phyloP scores from a whole-genome alignment of 2,329 filamentous ascomycete genomes.

The Colletotrichum liaoningense region DNA sequence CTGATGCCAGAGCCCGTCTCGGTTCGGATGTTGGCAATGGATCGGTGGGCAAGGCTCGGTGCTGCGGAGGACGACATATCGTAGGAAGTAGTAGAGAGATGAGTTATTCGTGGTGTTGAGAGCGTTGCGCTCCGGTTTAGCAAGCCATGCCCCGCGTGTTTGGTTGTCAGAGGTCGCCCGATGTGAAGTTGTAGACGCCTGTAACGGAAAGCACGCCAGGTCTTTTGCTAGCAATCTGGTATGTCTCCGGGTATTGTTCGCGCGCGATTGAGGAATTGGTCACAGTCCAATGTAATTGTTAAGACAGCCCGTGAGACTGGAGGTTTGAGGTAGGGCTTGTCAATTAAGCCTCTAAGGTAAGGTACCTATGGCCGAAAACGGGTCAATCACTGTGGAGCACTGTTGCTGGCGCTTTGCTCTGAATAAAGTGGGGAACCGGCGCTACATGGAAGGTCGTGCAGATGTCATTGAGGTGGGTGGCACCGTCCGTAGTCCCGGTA shows the following conservation, averaged over 20 bases:
- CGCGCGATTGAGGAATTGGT: background rate
- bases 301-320: background rate
- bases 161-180: background rate
- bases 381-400: background rate
- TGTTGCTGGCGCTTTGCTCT: too few species aligned
- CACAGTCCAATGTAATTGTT: background rate
- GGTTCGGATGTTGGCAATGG: slow-evolving; percentile 67
- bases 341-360: background rate
- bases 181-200: background rate
- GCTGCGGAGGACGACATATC: slow-evolving; percentile 50
- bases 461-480: too few species aligned
- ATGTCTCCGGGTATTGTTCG: background rate
- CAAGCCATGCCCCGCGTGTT: background rate
- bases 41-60: slow-evolving; percentile 65
- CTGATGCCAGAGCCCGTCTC: slow-evolving; percentile 46
- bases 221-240: background rate
- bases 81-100: background rate
- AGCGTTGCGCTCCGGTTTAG: background rate
- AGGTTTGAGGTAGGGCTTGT: background rate
- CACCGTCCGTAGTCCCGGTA: background rate
- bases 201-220: background rate
- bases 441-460: background rate
- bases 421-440: too few species aligned
- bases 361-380: background rate
- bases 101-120: background rate